Base-by-base conservation (phyloP, 2,329 filamentous ascomycete genomes). In the Colletotrichum sp. region DNA sequence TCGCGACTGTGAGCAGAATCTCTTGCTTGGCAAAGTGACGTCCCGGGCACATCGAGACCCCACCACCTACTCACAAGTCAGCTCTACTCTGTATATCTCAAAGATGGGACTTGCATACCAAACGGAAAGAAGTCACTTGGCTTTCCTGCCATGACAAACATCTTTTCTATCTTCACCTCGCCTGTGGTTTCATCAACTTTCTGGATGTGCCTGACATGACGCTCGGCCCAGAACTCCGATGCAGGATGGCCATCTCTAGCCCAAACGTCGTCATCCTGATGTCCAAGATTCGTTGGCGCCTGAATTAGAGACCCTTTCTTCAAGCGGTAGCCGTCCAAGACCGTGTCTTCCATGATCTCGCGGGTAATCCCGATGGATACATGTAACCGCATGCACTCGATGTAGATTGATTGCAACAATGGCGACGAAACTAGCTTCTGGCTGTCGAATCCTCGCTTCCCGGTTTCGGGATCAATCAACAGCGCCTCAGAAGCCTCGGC, bases 21-120 rank as follows among this genome's bases (percentile, higher is more conserved):
- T 86, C 84, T 58, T 82, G 80, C 77, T 87, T 87, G 1, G 85
- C 85, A 76, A 87, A 85, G 63, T 83, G 79, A 0, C 85, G 80
- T 4, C 85, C 86, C 4, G 86, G 83, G 65, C 85, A 88, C 8
- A 84, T 81, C 2, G 79, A 77, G 0, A 76, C 55, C 0, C 85
- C 85, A 8, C 83, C 84, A n/a, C 85, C 84, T 77, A 12, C 9
- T 3, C 8, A 8, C 2, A 13, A 3, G 8, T 15, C 5, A 36
- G 28, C 7, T 8, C 3, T 32, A 12, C 13, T 7, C 8, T 2
- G 5, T 16, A 0, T 6, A 1, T 28, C 26, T n/a, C 28, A 5
- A 32, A 6, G n/a, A 64, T 15, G 13, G 13, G n/a, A 3, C 18
- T 38, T 9, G 15, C 48, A 28, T 67, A 68, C 77, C 74, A 38